phyloP scores from a whole-genome alignment of 2,329 filamentous ascomycete genomes.

The Rhynchosporium agropyri region DNA sequence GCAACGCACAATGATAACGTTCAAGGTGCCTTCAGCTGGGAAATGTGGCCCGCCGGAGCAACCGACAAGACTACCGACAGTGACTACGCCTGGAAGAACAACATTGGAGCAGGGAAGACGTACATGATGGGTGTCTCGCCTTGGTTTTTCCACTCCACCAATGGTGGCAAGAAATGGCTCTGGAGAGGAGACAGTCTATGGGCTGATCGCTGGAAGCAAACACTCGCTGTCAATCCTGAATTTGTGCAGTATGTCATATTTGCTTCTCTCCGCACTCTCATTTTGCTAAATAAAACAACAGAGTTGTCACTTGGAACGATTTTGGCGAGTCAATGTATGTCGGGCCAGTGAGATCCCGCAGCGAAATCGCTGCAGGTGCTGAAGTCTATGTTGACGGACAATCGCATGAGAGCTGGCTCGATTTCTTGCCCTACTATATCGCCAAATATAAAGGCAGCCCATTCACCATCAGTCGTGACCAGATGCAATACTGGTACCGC shows the following conservation, averaged over 20 bases:
- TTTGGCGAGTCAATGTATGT: constrained; percentile 57
- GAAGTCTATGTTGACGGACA: constrained; percentile 51
- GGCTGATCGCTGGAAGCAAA: constrained; percentile 59
- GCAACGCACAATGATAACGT: constrained; percentile 39
- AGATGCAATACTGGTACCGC: constrained; percentile 49
- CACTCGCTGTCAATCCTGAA: constrained; percentile 49
- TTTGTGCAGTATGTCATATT: constrained; percentile 47
- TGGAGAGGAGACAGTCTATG: constrained; percentile 64
- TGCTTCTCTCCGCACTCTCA: constrained; percentile 27
- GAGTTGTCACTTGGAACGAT: constrained; percentile 55
- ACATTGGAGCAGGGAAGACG: constrained; percentile 43
- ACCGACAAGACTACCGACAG: constrained; percentile 43
- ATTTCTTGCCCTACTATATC: constrained; percentile 54
- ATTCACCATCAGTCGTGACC: constrained; percentile 40
- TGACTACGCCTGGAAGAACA: constrained; percentile 47
- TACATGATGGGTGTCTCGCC: constrained; percentile 61
- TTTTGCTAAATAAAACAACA: constrained; percentile 29
- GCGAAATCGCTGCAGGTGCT: constrained; percentile 46
- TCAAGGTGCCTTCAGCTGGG: constrained; percentile 48
- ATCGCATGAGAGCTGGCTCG: constrained; percentile 54
- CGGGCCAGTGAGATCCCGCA: constrained; percentile 48
- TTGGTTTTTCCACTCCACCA: constrained; percentile 62
- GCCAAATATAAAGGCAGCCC: constrained; percentile 50
- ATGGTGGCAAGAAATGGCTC: constrained; percentile 63
- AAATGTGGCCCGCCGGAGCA: constrained; percentile 47